Conservation (phyloP, 129 eudicot species). For the Escallonia herrerae region DNA sequence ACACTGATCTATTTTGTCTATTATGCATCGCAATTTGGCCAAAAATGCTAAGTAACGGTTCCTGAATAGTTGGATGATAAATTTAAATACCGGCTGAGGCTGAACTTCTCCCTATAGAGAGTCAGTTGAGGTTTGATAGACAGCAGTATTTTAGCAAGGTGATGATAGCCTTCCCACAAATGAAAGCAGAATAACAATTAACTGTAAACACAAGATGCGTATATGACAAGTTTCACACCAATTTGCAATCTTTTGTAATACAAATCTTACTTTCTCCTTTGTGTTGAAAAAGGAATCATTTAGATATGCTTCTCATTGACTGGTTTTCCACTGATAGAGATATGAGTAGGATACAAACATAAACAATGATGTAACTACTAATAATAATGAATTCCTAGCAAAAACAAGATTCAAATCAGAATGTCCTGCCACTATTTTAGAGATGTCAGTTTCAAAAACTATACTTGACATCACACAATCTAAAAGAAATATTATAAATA, state of each 20-base stretch:
- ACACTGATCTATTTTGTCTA: too few species aligned
- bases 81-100: too few species aligned
- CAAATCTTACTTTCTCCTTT: not conserved
- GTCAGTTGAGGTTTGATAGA: too few species aligned
- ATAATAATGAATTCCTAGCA: not conserved
- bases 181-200: too few species aligned
- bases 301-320: slow-evolving; percentile 8
- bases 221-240: slow-evolving; percentile 7
- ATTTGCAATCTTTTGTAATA: not conserved
- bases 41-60: too few species aligned
- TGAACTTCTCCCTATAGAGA: too few species aligned
- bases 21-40: too few species aligned
- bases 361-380: not conserved
- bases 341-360: slow-evolving; percentile 12
- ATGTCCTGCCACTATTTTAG: slow-evolving; percentile 11
- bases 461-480: slow-evolving; percentile 25
- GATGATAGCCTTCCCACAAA: too few species aligned
- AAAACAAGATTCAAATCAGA: not conserved
- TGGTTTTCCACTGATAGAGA: slow-evolving; percentile 35
- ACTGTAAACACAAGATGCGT: too few species aligned
- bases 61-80: too few species aligned
- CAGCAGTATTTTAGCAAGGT: too few species aligned
- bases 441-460: slow-evolving; percentile 28
- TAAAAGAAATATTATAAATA: slow-evolving; percentile 1
- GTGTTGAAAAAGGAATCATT: not conserved